These are phyloP conservation scores for Sungouiella thailandica DNA, from an alignment of 805 yeast genomes.

Conservation along the genomic window DNA sequence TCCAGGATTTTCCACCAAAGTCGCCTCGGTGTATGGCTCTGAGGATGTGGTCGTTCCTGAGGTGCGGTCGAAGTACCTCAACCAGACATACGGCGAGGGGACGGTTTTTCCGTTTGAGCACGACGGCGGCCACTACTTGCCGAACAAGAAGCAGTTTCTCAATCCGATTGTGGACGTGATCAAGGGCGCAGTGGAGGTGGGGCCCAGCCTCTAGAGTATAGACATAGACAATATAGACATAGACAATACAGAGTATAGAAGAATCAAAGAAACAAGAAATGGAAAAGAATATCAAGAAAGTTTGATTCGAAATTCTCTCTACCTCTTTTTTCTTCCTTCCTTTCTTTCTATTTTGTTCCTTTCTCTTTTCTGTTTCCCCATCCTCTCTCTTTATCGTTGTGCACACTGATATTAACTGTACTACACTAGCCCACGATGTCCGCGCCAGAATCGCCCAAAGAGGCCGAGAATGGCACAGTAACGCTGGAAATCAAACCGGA, in stretches of 20 bases:
- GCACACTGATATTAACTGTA: no score
- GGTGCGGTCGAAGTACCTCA: constrained; percentile 23
- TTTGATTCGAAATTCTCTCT: no score
- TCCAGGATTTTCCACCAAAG: constrained; percentile 16
- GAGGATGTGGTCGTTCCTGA: constrained; percentile 31
- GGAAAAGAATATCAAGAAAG: constrained; percentile 3
- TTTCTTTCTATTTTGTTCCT: no score
- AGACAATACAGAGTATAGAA: constrained; percentile 4
- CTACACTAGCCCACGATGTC: no score
- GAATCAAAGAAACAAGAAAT: constrained; percentile 4
- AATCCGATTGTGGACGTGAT: constrained; percentile 14
- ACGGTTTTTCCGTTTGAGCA: constrained; percentile 19
- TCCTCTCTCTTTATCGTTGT: no score
- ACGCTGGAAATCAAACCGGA: no score
- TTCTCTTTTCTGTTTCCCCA: no score
- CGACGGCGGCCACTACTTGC: constrained; percentile 37
- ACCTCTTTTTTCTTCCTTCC: no score
- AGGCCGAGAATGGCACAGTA: no score
- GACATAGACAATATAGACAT: neutral
- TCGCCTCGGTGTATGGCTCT: constrained; percentile 26
- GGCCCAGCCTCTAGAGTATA: constrained; percentile 2
- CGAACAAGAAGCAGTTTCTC: constrained; percentile 21
- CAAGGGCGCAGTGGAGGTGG: constrained; percentile 12
- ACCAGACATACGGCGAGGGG: constrained; percentile 14
- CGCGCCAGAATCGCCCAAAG: no score